Conservation (phyloP, 495 filamentous ascomycete genomes). For the Aspergillus sclerotiicarbonarius region DNA sequence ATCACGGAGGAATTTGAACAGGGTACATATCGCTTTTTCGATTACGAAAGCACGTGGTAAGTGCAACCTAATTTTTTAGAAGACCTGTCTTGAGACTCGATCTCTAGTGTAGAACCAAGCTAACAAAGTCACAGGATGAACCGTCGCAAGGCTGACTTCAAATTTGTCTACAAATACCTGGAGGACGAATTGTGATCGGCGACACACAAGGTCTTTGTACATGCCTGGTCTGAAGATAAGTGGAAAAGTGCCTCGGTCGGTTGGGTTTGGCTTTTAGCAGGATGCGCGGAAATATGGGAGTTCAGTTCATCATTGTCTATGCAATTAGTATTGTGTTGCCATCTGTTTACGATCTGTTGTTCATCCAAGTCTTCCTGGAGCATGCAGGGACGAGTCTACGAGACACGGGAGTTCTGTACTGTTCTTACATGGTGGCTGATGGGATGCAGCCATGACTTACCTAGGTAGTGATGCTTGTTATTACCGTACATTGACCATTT, state of each 20-base stretch:
- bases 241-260: background rate
- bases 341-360: constrained; percentile 5
- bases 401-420: constrained; percentile 33
- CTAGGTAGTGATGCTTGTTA: constrained; percentile 4
- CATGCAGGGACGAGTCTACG: constrained; percentile 19
- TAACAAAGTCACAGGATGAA: constrained; percentile 79
- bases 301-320: constrained; percentile 1
- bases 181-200: constrained; percentile 77
- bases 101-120: background rate
- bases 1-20: constrained; percentile 99
- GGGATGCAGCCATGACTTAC: constrained; percentile 19
- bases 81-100: constrained; percentile 7
- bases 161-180: constrained; percentile 95
- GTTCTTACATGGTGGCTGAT: constrained; percentile 23
- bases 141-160: constrained; percentile 95
- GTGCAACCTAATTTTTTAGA: constrained; percentile 31
- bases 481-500: constrained; percentile 12
- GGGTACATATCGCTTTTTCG: constrained; percentile 97
- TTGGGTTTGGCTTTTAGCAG: constrained; percentile 1
- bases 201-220: constrained; percentile 4
- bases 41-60: constrained; percentile 99
- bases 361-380: constrained; percentile 12
- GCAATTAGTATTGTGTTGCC: background rate
- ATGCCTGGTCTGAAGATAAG: background rate
- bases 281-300: background rate